Base-by-base conservation (phyloP, 2,329 filamentous ascomycete species). In the Cladosporium sp. region DNA sequence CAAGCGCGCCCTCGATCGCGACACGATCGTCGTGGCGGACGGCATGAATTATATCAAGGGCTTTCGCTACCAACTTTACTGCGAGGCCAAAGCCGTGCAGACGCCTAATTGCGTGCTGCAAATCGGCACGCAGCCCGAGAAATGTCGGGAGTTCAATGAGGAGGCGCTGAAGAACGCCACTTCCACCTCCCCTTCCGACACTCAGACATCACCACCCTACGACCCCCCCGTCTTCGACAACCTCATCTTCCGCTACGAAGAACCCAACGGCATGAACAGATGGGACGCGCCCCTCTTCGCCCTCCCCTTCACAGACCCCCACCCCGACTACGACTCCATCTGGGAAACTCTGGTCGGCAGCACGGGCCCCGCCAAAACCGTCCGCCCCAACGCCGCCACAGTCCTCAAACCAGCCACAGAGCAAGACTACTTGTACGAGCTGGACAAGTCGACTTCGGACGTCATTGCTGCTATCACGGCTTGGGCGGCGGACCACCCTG, bases 21-120 rank as follows among this genome's bases (percentile, higher is more conserved):
- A 82, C 60, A 85, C 88, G 62, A 82, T 94, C 51, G 86, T 93
- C 46, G 80, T 94, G 40, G 79, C 89, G 13, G 88, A 94, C 65
- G 83, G 84, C 1, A 72, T 88, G 53, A 93, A 93, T 69, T 94
- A 93, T 69, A 94, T 94, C 71, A 93, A 93, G 68, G 88, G 88
- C 32, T 93, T 87, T 80, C 78, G 88, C 42, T 94, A 94, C 66
- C 88, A 94, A 73, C 74, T 94, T 18, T 85, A 85, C 67, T 92
- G 88, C 71, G 88, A 93, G 69, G 82, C 88, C 32, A 93, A 93
- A 69, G 88, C 88, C 41, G 72, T 87, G 48, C 74, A 83, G 55
- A 93, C 88, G 3, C 80, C 85, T 3, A 86, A 80, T 67, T 90
- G 85, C 61, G 81, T 93, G 50, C 72, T 93, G 65, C 79, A 83